Evolutionary conservation across 1,284 basidiomycete genomes (phyloP), one percentile per base, ranked within the genome.

Genomic region (Papiliotrema fonsecae): DNA sequence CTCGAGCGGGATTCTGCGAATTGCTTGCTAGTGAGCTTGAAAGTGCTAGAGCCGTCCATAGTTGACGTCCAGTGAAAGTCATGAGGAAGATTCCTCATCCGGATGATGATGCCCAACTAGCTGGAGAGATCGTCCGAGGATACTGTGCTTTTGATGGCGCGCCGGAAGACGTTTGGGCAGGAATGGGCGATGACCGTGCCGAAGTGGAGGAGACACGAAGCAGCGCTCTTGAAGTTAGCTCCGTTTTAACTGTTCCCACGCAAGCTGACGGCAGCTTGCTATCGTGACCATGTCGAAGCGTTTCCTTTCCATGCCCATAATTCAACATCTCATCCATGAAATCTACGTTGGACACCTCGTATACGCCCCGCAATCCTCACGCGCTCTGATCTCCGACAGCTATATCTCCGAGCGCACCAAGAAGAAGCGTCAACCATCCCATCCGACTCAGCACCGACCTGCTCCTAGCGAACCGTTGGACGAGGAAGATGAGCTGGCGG

Each of bases 91-190:
- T 87, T 63, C 83, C 85, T 0, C 50, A 61, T 42, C 47, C 58
- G 1, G 79, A 82, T 54, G 63, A 71, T 19, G 79, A 86, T 61
- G 79, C 88, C 6, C 80, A 84, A 50, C 76, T 90, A 22, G 84
- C 86, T 4, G 80, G 83, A 16, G 84, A 86, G 25, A 73, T 93
- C 43, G 88, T 87, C 0, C 84, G 82, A 1, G 80, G 78, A 50
- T 91, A 86, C 85, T 85, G 82, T 60, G 86, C 88, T 2, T 78
- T 92, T 38, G 79, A 85, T 40, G 88, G 89, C 2, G 89, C 89
- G 4, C 79, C 86, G 0, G 71, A 75, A 13, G 78, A 82, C 21
- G 79, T 88, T 21, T 76, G 86, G 40, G 76, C 80, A 19, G 81
- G 84, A 41, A 81, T 91, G 55, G 77, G 78, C 57, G 72, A 79